These are phyloP conservation scores for Cryptosporidium muris DNA, from an alignment of 169 alveolate species.

Conservation along the genomic window DNA sequence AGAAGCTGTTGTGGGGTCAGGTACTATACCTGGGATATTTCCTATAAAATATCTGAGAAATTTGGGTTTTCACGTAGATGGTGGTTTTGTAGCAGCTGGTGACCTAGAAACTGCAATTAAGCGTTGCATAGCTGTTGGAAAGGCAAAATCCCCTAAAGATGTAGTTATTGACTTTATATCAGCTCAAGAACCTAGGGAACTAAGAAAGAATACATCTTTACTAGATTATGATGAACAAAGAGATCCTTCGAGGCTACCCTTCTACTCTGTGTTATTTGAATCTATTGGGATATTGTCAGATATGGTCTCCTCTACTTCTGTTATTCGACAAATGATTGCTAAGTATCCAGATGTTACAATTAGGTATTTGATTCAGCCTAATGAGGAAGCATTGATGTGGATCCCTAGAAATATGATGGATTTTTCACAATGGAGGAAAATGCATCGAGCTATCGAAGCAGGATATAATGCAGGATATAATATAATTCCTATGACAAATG, in stretches of 20 bases:
- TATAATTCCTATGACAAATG: conserved; percentile 62
- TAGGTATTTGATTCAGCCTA: conserved; percentile 62
- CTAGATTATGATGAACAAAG: conserved; percentile 53
- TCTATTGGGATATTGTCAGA: conserved; percentile 59
- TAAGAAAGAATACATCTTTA: conserved; percentile 32
- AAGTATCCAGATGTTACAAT: conserved; percentile 68
- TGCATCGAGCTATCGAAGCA: conserved; percentile 64
- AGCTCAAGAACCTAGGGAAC: conserved; percentile 48
- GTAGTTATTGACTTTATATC: conserved; percentile 68
- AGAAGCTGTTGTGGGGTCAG: conserved; percentile 69
- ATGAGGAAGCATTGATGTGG: conserved; percentile 70
- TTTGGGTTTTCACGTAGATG: conserved; percentile 68
- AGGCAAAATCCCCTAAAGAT: conserved; percentile 62
- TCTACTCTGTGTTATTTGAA: conserved; percentile 40
- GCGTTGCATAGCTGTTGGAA: conserved; percentile 68
- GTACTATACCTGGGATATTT: conserved; percentile 68
- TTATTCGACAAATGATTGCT: conserved; percentile 54
- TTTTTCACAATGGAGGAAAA: conserved; percentile 66
- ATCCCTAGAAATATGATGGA: conserved; percentile 61
- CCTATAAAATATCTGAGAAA: conserved; percentile 62
- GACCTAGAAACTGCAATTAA: conserved; percentile 70
- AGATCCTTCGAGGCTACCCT: conserved; percentile 55
- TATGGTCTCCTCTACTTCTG: conserved; percentile 66
- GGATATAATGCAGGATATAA: conserved; percentile 61
- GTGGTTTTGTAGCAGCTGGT: conserved; percentile 69